Conservation (phyloP, 116 monocot species). For the Cymodocea nodosa region DNA sequence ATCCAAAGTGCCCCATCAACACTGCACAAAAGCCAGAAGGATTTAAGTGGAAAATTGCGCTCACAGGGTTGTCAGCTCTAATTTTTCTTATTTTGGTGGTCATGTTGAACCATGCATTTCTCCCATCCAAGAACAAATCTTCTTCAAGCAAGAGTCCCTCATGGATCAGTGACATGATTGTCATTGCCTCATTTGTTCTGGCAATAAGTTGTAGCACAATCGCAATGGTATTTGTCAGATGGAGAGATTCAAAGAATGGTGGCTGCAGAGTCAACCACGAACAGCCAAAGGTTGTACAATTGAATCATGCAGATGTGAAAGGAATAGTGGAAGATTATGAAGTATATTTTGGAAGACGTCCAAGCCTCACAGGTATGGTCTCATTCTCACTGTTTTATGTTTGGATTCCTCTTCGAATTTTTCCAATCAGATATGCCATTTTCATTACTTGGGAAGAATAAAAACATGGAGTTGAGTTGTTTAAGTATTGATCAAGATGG, state of each 20-base stretch:
- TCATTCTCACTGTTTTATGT: not conserved
- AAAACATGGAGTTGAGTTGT: too few species aligned
- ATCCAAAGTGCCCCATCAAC: not conserved
- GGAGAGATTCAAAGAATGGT: slow-evolving; percentile 10
- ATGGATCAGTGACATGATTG: slow-evolving; percentile 38
- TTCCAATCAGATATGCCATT: too few species aligned
- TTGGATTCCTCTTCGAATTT: not conserved
- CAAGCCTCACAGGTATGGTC: slow-evolving; percentile 52
- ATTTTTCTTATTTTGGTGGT: slow-evolving; percentile 36
- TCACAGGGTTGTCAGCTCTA: slow-evolving; percentile 25
- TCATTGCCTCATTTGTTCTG: slow-evolving; percentile 32
- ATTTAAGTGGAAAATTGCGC: slow-evolving; percentile 22
- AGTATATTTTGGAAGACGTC: slow-evolving; percentile 53
- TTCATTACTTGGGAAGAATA: too few species aligned
- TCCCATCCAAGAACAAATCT: slow-evolving; percentile 17
- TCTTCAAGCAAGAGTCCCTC: slow-evolving; percentile 29
- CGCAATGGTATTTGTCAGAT: slow-evolving; percentile 7
- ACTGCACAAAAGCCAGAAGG: slow-evolving; percentile 15
- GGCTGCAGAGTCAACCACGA: not conserved
- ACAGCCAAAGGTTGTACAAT: not conserved
- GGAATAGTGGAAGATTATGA: slow-evolving; percentile 14
- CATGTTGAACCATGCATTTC: slow-evolving; percentile 25
- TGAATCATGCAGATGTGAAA: not conserved
- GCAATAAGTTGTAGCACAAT: slow-evolving; percentile 21
- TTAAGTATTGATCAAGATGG: too few species aligned